A percentile compares a stretch with the other conserved stretches of the same genome.
These are phyloP conservation scores for Aphanomyces astaci DNA, from an alignment of 352 stramenopile genomes.

Conservation along the genomic window DNA sequence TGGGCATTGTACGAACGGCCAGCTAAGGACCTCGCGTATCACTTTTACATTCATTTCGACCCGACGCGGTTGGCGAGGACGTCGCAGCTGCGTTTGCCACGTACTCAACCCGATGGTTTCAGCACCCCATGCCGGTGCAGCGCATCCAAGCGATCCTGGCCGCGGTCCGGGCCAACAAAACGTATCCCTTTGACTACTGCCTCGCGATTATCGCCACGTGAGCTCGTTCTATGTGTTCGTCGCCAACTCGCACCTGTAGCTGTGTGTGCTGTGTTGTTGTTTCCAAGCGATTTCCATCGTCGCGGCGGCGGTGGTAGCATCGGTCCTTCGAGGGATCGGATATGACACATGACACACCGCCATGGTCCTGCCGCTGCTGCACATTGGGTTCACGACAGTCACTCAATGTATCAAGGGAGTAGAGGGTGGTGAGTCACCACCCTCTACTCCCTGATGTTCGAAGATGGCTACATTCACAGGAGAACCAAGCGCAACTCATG, in stretches of 20 bases:
- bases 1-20: constrained; percentile 71
- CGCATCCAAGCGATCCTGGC: constrained; percentile 45
- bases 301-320: constrained; percentile 44
- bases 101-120: constrained; percentile 69
- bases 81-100: constrained; percentile 53
- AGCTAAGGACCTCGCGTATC: constrained; percentile 61
- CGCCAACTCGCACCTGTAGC: constrained; percentile 67
- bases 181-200: constrained; percentile 78
- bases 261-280: constrained; percentile 69
- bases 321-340: constrained; percentile 50
- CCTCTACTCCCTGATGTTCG: neutral
- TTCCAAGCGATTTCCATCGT: constrained; percentile 61
- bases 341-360: constrained; percentile 48
- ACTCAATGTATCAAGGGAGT: neutral
- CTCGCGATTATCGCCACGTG: constrained; percentile 71
- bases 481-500: constrained; percentile 12
- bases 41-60: constrained; percentile 76
- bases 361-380: constrained; percentile 55
- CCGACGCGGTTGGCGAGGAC: constrained; percentile 35
- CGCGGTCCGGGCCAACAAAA: constrained; percentile 50
- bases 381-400: constrained; percentile 50
- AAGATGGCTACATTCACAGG: constrained; percentile 13
- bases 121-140: constrained; percentile 28
- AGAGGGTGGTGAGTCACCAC: neutral
- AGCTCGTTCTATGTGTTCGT: constrained; percentile 82